These are phyloP conservation scores for Tylopilus felleus DNA, from an alignment of 768 basidiomycete species.

Conservation along the genomic window DNA sequence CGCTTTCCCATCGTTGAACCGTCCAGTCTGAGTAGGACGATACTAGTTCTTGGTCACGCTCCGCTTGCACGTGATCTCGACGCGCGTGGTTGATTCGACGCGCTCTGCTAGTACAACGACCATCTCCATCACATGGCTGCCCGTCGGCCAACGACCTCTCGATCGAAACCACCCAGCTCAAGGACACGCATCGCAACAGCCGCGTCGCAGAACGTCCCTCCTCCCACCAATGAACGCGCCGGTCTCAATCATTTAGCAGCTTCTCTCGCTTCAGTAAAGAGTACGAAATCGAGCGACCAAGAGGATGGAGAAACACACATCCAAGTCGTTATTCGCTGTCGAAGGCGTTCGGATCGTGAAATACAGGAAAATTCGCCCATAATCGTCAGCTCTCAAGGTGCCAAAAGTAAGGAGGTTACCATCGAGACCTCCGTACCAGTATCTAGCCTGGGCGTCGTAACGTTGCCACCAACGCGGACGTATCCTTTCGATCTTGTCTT, in stretches of 20 bases:
- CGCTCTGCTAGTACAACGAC: constrained; percentile 22
- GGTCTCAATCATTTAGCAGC: constrained; percentile 22
- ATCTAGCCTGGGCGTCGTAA: constrained; percentile 70
- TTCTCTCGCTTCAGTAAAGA: constrained; percentile 22
- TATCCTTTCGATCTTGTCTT: constrained; percentile 96
- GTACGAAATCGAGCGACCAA: constrained; percentile 25
- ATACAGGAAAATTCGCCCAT: constrained; percentile 83
- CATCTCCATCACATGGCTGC: constrained; percentile 57
- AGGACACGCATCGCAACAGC: constrained; percentile 49
- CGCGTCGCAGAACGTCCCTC: constrained; percentile 29
- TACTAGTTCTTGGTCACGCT: neutral
- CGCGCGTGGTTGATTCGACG: constrained; percentile 31
- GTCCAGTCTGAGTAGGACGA: neutral
- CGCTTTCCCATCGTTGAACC: constrained; percentile 73
- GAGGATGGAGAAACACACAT: constrained; percentile 78
- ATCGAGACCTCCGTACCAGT: constrained; percentile 73
- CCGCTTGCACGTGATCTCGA: constrained; percentile 31
- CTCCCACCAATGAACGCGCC: constrained; percentile 18
- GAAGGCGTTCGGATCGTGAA: constrained; percentile 83
- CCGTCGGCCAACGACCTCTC: constrained; percentile 54
- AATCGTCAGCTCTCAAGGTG: constrained; percentile 75
- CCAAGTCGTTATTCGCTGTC: constrained; percentile 87
- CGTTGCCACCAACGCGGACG: constrained; percentile 72
- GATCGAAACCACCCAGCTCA: constrained; percentile 32
- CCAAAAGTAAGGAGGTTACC: constrained; percentile 71